These are phyloP conservation scores for Aegilops longissima DNA, from an alignment of 176 grass and related monocot species.

Conservation along the genomic window DNA sequence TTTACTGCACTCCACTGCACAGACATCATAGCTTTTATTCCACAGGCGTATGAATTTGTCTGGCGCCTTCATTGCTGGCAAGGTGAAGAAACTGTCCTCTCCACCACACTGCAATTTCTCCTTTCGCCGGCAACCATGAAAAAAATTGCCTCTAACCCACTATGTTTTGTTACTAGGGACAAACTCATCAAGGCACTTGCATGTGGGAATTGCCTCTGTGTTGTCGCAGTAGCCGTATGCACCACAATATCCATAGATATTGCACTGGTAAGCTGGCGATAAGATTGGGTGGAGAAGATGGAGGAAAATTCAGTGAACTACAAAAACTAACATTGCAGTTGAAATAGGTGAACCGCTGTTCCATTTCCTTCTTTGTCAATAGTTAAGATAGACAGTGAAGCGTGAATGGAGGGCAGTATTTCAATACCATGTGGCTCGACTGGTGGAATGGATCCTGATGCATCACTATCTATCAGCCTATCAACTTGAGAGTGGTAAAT, in stretches of 20 bases:
- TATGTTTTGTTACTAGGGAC: not conserved
- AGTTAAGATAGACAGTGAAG: not conserved
- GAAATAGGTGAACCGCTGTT: not conserved
- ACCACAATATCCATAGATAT: not conserved
- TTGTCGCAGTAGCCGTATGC: not conserved
- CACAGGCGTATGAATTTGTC: constrained; percentile 12
- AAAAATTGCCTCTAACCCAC: constrained; percentile 8
- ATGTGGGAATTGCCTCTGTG: not conserved
- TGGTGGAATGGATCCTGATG: not conserved
- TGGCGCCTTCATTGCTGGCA: not conserved
- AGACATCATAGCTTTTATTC: constrained; percentile 24
- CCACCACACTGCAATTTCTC: not conserved
- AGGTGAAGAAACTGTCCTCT: not conserved
- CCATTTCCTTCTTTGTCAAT: not conserved
- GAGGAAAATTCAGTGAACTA: not conserved
- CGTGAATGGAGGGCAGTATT: not conserved
- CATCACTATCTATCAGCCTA: not conserved
- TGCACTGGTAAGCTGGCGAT: not conserved
- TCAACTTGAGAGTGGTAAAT: not conserved
- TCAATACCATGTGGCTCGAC: no score
- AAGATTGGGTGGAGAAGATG: not conserved
- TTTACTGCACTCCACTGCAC: constrained; percentile 12
- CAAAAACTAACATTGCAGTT: not conserved
- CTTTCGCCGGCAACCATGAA: constrained; percentile 12
- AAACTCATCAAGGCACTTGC: constrained; percentile 29